A percentile compares a stretch with the other conserved stretches of the same genome.
These are phyloP conservation scores for Suhomyces prunicola DNA, from an alignment of 805 yeast species.

Conservation along the genomic window DNA sequence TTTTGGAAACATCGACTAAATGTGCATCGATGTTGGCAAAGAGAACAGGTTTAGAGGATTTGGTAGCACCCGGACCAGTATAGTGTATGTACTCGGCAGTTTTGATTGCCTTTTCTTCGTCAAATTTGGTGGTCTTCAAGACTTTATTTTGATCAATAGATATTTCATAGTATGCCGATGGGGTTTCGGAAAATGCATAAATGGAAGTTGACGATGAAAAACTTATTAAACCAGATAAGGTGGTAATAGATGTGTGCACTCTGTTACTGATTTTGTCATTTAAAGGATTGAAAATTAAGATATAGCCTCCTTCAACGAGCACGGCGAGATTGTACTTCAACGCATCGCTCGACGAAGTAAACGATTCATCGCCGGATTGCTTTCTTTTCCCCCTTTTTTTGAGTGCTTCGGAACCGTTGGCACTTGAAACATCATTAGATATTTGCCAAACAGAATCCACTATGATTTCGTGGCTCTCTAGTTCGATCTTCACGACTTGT, in stretches of 20 bases:
- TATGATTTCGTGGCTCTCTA: constrained; percentile 39
- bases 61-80: constrained; percentile 11
- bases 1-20: constrained; percentile 24
- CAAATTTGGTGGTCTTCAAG: constrained; percentile 17
- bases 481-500: constrained; percentile 33
- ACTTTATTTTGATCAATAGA: constrained; percentile 27
- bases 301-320: constrained; percentile 32
- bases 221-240: constrained; percentile 15
- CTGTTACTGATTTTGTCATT: constrained; percentile 36
- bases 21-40: constrained; percentile 21
- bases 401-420: constrained; percentile 7
- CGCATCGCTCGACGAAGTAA: not conserved
- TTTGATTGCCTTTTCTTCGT: constrained; percentile 17
- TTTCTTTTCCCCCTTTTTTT: constrained; percentile 21
- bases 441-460: constrained; percentile 36
- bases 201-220: constrained; percentile 11
- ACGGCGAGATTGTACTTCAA: constrained; percentile 27
- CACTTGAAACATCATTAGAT: not conserved
- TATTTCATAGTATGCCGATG: constrained; percentile 14
- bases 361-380: constrained; percentile 4
- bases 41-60: constrained; percentile 9
- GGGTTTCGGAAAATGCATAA: constrained; percentile 21
- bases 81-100: constrained; percentile 16
- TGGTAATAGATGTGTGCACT: constrained; percentile 20
- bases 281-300: constrained; percentile 44